Evolutionary conservation across 139 green algal genomes (phyloP).

Genomic region (Coelastrella sp.): DNA sequence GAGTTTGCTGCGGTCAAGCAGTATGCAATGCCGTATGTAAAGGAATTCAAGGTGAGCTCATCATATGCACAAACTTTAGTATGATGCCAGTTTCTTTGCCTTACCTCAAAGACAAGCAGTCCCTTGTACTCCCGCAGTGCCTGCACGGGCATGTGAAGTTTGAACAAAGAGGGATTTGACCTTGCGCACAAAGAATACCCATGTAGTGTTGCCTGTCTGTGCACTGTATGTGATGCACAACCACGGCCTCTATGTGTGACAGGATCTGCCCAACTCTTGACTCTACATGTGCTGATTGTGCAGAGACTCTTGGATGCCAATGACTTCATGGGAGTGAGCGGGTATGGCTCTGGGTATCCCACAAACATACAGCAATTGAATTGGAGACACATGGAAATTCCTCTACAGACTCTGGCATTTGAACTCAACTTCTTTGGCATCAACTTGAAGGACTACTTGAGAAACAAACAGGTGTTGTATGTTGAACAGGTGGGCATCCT

Average conservation of each 20-base stretch:
- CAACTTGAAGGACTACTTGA: slow-evolving; percentile 26
- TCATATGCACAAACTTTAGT: background rate
- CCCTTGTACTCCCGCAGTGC: too few relatives aligned
- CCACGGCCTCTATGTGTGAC: too few relatives aligned
- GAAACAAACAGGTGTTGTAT: slow-evolving; percentile 28
- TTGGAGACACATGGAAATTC: slow-evolving; percentile 26
- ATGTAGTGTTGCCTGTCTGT: too few relatives aligned
- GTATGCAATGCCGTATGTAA: slow-evolving; percentile 25
- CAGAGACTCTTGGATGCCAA: slow-evolving; percentile 21
- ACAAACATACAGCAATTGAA: background rate
- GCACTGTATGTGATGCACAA: background rate
- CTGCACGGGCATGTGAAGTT: too few relatives aligned
- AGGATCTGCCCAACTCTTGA: background rate
- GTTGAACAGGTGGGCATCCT: slow-evolving; percentile 32
- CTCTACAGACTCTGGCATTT: slow-evolving; percentile 43
- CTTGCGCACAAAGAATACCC: too few relatives aligned
- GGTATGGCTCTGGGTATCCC: slow-evolving; percentile 35
- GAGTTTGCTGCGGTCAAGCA: slow-evolving; percentile 39
- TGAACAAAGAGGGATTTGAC: background rate
- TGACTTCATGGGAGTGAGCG: slow-evolving; percentile 38
- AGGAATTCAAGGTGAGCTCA: slow-evolving; percentile 27
- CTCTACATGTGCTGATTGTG: background rate
- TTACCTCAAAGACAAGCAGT: too few relatives aligned
- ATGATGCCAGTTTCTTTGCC: background rate
- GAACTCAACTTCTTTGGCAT: slow-evolving; percentile 43